A percentile compares a stretch with the other conserved stretches of the same genome.
Evolutionary conservation across 768 basidiomycete species (phyloP).

Genomic region (Paxillus rubicundulus): DNA sequence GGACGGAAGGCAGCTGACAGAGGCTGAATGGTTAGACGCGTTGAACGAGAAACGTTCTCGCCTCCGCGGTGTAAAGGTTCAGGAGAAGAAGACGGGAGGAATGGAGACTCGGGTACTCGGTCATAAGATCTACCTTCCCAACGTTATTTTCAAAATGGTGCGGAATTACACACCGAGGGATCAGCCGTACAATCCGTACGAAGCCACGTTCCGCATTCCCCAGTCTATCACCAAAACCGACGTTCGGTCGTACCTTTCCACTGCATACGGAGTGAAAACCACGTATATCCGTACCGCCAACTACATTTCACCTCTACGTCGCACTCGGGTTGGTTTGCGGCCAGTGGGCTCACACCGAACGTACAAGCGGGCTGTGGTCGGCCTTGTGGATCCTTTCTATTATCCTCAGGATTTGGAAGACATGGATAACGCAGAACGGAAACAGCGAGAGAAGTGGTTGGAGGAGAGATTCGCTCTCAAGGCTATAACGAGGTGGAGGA

Average conservation of each 20-base stretch:
- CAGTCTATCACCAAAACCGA: slow-evolving; percentile 90
- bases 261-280: slow-evolving; percentile 84
- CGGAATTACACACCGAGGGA: slow-evolving; percentile 77
- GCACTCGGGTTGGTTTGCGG: slow-evolving; percentile 27
- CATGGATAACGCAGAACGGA: slow-evolving; percentile 57
- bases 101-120: slow-evolving; percentile 61
- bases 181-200: slow-evolving; percentile 88
- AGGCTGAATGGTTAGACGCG: slow-evolving; percentile 56
- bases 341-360: slow-evolving; percentile 44
- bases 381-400: slow-evolving; percentile 90
- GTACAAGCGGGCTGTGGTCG: slow-evolving; percentile 92
- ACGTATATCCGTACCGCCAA: slow-evolving; percentile 97
- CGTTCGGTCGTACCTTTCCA: slow-evolving; percentile 77
- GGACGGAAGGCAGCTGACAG: slow-evolving; percentile 40
- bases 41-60: slow-evolving; percentile 60
- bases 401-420: slow-evolving; percentile 82
- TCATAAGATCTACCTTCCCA: slow-evolving; percentile 85
- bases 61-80: slow-evolving; percentile 59
- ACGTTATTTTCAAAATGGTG: slow-evolving; percentile 77
- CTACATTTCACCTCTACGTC: slow-evolving; percentile 59
- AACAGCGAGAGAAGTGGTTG: slow-evolving; percentile 57
- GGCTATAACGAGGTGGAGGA: slow-evolving; percentile 36
- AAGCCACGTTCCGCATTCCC: slow-evolving; percentile 93
- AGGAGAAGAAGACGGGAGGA: slow-evolving; percentile 37
- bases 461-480: slow-evolving; percentile 54